Evolutionary conservation across 352 stramenopile genomes (phyloP).

Genomic region (Pythium rhizo-oryzae): DNA sequence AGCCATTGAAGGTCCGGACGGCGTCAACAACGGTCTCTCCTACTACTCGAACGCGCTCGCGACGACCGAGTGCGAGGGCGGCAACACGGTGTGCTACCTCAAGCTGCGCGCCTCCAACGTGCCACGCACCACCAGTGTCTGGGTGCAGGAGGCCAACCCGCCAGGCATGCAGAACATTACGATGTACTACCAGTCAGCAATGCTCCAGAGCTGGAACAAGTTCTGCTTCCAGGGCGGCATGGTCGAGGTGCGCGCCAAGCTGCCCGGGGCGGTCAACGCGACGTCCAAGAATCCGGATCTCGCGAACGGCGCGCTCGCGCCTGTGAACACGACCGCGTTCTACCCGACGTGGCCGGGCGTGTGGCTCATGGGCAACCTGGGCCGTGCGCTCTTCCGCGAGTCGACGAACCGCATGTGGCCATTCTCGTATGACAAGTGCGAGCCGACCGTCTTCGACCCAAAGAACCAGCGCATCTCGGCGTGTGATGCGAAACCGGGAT

Average conservation of each 20-base stretch:
- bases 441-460: slow-evolving; percentile 45
- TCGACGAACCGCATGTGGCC: slow-evolving; percentile 93
- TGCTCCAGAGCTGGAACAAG: slow-evolving; percentile 95
- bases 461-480: slow-evolving; percentile 66
- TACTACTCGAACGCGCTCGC: slow-evolving; percentile 28
- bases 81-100: slow-evolving; percentile 49
- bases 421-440: slow-evolving; percentile 92
- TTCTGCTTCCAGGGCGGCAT: slow-evolving; percentile 95
- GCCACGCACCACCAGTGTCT: slow-evolving; percentile 44
- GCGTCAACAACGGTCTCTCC: slow-evolving; percentile 16
- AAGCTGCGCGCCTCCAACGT: slow-evolving; percentile 49
- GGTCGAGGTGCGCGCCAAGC: slow-evolving; percentile 90
- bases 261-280: slow-evolving; percentile 79
- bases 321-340: slow-evolving; percentile 18
- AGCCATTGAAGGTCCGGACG: slow-evolving; percentile 93
- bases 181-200: slow-evolving; percentile 75
- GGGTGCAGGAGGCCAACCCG: slow-evolving; percentile 55
- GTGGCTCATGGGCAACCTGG: slow-evolving; percentile 94
- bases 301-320: not conserved
- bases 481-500: slow-evolving; percentile 90
- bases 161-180: slow-evolving; percentile 53
- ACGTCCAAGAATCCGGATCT: slow-evolving; percentile 34
- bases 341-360: slow-evolving; percentile 90
- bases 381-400: slow-evolving; percentile 87
- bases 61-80: slow-evolving; percentile 17